Percentiles rank a stretch among this genome's conserved stretches.
Conservation (phyloP, 768 basidiomycete genomes). For the Russula lepida region DNA sequence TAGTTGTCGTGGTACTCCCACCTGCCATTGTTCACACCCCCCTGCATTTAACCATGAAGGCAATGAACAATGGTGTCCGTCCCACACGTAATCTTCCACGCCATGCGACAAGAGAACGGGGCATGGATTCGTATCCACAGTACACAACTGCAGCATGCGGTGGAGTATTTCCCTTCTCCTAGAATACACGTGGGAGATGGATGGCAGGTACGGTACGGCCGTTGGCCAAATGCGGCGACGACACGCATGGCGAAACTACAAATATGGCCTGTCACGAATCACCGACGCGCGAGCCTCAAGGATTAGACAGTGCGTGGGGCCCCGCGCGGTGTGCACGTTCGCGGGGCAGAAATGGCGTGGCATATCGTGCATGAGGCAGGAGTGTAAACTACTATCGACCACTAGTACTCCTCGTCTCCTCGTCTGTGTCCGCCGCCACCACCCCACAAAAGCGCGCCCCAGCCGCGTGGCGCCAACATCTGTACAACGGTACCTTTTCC, state of each 20-base stretch:
- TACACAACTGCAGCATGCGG: not conserved
- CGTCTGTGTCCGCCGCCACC: not conserved
- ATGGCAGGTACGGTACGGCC: conserved; percentile 1
- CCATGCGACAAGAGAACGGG: not conserved
- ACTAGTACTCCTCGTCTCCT: not conserved
- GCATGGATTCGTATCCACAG: conserved; percentile 4
- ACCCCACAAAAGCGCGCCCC: not conserved
- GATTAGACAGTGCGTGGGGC: conserved; percentile 12
- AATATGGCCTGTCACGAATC: conserved; percentile 10
- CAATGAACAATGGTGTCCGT: conserved; percentile 11
- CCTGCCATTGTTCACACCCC: conserved; percentile 10
- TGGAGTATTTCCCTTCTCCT: not conserved
- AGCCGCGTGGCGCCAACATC: conserved; percentile 6
- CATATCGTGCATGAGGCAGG: not conserved
- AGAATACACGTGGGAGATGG: conserved; percentile 13
- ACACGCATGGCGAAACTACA: conserved; percentile 1
- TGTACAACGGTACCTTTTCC: conserved; percentile 1
- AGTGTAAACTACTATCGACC: not conserved
- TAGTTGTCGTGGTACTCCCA: conserved; percentile 16
- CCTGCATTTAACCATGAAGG: conserved; percentile 9
- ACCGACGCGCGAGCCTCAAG: conserved; percentile 11
- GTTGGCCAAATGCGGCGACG: not conserved
- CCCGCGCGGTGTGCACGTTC: conserved; percentile 11
- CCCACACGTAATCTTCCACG: conserved; percentile 13
- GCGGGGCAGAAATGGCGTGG: conserved; percentile 8